Base-by-base conservation (phyloP, 495 filamentous ascomycete species). In the Xeromyces bisporus region DNA sequence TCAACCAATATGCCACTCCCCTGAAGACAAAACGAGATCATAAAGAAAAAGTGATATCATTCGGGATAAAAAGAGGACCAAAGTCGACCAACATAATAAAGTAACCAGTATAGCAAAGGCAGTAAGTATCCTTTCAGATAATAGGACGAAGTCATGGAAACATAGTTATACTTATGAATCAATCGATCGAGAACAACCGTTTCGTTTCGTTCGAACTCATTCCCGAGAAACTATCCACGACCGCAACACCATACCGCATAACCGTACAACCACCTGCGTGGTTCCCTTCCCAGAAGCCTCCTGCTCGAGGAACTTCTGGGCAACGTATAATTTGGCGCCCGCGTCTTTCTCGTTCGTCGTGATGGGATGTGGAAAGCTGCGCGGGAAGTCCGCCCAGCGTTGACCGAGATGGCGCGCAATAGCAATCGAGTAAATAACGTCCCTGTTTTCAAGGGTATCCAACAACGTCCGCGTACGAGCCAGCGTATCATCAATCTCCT, bases 371-470 rank as follows among this genome's bases (percentile, higher is more conserved):
- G 44, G 65, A 44, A 64, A 60, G 47, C 56, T 74, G 44, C 61
- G 71, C 40, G 66, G 71, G 44, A 64, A 78, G 33, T 62, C 81
- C 23, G 62, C 65, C 50, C 77, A 69, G 11, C 74, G 69, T 23
- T 69, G 66, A 16, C 80, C 76, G 23, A 80, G 63, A 39, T 81
- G 72, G 12, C 84, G 72, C 7, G 76, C 71, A 31, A 92, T 71
- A 15, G 79, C 79, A 36, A 93, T 75, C 8, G 80, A 87, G 49
- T 93, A 93, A 18, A 92, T 66, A 6, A 91, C 80, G 40, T 93
- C 85, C n/a, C 85, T 73, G 43, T 86, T 87, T 56, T 93, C 85
- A 12, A 71, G 67, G 33, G 71, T 75, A 36, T 84, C 75, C 6
- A 93, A 64, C 3, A 86, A 55, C 23, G 64, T 62, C 26, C 83